Percentiles rank a stretch among this genome's conserved stretches.
Conservation (phyloP, 257 asterid species). For the Osmanthus fragrans region DNA sequence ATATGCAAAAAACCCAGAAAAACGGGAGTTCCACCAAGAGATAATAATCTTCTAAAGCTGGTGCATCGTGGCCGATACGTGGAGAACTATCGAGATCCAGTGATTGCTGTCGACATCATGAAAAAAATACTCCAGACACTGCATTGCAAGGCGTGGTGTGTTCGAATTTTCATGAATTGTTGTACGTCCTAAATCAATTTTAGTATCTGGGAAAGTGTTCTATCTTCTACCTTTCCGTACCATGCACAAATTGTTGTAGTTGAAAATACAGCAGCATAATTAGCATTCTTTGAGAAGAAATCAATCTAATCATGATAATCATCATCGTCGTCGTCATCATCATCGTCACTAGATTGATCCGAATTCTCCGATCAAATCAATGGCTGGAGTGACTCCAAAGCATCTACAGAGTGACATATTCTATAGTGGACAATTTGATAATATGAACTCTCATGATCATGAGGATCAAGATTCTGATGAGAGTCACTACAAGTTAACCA, state of each 20-base stretch:
- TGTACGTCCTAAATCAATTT: constrained; percentile 54
- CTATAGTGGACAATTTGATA: neutral
- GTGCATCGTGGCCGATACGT: too few relatives aligned
- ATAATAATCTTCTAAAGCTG: too few relatives aligned
- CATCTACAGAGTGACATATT: neutral
- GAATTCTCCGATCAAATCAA: neutral
- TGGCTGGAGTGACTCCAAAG: constrained; percentile 23
- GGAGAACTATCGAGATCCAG: too few relatives aligned
- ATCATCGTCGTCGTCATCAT: neutral
- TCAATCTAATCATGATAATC: neutral
- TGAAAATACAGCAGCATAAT: neutral
- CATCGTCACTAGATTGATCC: too few relatives aligned
- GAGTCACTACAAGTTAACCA: constrained; percentile 18
- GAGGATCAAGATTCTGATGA: constrained; percentile 6
- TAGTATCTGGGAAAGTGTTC: constrained; percentile 41
- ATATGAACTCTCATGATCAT: neutral
- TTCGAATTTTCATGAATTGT: constrained; percentile 60
- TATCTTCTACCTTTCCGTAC: constrained; percentile 36
- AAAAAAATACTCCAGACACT: constrained; percentile 46
- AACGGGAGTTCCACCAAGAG: too few relatives aligned
- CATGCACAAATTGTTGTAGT: constrained; percentile 28
- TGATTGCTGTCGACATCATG: too few relatives aligned
- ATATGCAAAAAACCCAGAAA: too few relatives aligned
- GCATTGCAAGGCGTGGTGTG: constrained; percentile 68
- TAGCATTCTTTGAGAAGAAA: neutral